Percentiles rank a stretch among this genome's conserved stretches.
Conservation (phyloP, 192 early-diverging fungal genomes). For the Backusella luteola region DNA sequence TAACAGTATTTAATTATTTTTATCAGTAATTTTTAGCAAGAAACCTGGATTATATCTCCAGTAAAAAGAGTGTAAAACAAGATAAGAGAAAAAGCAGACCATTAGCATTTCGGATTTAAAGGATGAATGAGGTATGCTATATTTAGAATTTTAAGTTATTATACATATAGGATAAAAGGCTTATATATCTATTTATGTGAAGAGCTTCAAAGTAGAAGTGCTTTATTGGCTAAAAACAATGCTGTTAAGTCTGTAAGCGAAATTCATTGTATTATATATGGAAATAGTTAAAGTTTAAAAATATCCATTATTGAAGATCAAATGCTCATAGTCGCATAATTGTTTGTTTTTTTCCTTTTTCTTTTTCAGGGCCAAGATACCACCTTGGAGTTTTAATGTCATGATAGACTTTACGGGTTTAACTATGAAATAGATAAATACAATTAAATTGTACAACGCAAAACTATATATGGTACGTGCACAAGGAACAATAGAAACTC, state of each 20-base stretch:
- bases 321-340: background rate
- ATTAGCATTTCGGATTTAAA: background rate
- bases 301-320: background rate
- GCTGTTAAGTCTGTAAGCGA: background rate
- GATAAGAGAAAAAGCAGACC: background rate
- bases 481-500: background rate
- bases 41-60: background rate
- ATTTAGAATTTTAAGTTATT: background rate
- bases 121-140: background rate
- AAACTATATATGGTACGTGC: background rate
- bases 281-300: background rate
- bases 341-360: background rate
- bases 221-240: background rate
- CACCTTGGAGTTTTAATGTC: background rate
- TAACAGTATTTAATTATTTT: background rate
- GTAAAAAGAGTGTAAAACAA: background rate
- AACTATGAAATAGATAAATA: conserved; percentile 4
- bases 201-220: background rate
- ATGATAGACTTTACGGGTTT: background rate
- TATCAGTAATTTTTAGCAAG: background rate
- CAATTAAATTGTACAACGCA: background rate
- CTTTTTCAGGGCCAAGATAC: background rate
- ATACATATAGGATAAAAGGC: background rate
- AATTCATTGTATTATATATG: background rate
- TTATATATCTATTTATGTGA: background rate